Conservation (phyloP, 2,329 filamentous ascomycete species). For the Cordyceps pruinosa region DNA sequence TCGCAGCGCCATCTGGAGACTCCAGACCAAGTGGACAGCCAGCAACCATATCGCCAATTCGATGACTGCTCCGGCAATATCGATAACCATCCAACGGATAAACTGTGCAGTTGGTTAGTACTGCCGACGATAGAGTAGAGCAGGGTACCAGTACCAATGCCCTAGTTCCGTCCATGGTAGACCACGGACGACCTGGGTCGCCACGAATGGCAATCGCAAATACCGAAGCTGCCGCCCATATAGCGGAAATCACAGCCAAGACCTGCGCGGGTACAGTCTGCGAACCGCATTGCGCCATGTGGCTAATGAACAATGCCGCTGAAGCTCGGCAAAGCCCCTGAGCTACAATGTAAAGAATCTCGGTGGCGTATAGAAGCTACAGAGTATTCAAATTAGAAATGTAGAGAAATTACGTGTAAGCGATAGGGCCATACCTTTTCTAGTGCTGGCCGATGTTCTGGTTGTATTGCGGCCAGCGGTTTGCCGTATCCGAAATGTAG, state of each 20-base stretch:
- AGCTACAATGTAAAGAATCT: not conserved
- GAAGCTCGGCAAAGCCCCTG: not conserved
- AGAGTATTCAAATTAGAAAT: not conserved
- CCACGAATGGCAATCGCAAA: not conserved
- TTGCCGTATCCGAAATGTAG: conserved; percentile 7
- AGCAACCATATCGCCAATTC: not conserved
- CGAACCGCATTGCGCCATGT: conserved; percentile 7
- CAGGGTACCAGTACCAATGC: not conserved
- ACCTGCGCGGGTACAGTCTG: not conserved
- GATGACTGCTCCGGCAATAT: not conserved
- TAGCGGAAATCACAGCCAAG: not conserved
- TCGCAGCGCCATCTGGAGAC: conserved; percentile 7
- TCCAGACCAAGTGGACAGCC: conserved; percentile 2
- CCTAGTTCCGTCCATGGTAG: not conserved
- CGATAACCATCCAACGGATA: conserved; percentile 3
- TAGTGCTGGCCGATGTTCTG: not conserved
- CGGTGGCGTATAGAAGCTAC: conserved; percentile 1
- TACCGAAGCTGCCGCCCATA: not conserved
- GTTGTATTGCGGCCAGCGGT: not conserved
- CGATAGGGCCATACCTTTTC: not conserved
- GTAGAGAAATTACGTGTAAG: not conserved
- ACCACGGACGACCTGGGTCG: not conserved
- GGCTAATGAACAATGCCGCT: conserved; percentile 6
- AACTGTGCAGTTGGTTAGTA: not conserved
- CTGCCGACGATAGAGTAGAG: not conserved